Evolutionary conservation across 345 rosid genomes (phyloP).

Genomic region (Erucastrum elatum): DNA sequence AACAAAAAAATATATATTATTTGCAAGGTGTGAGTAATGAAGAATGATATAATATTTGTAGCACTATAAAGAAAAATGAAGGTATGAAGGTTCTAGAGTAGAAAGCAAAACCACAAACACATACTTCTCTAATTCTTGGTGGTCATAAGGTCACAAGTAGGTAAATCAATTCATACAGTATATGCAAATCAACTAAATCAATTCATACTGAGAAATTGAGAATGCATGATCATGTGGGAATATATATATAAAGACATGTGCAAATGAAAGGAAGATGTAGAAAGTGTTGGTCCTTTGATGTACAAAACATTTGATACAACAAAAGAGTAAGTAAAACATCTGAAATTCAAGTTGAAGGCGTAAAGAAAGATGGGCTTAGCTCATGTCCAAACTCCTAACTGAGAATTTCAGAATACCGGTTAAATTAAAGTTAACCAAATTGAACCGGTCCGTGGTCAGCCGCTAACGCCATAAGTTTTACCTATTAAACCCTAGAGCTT

Average conservation of each 20-base stretch:
- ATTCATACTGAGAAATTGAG: background rate
- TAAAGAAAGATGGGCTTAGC: background rate
- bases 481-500: background rate
- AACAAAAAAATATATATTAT: background rate
- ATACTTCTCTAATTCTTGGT: conserved; percentile 14
- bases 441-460: background rate
- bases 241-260: background rate
- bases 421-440: background rate
- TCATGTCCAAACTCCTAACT: background rate
- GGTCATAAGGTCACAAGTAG: background rate
- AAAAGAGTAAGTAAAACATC: background rate
- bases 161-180: background rate
- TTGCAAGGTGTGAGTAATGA: conserved; percentile 9
- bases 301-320: background rate
- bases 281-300: background rate
- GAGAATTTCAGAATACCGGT: background rate
- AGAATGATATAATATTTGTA: background rate
- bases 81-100: background rate
- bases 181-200: background rate
- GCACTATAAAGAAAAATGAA: conserved; percentile 6
- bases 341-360: background rate
- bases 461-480: background rate
- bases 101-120: background rate
- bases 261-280: background rate
- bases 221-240: background rate